phyloP scores from a whole-genome alignment of 768 basidiomycete species.

The Daedaleopsis sinensis region DNA sequence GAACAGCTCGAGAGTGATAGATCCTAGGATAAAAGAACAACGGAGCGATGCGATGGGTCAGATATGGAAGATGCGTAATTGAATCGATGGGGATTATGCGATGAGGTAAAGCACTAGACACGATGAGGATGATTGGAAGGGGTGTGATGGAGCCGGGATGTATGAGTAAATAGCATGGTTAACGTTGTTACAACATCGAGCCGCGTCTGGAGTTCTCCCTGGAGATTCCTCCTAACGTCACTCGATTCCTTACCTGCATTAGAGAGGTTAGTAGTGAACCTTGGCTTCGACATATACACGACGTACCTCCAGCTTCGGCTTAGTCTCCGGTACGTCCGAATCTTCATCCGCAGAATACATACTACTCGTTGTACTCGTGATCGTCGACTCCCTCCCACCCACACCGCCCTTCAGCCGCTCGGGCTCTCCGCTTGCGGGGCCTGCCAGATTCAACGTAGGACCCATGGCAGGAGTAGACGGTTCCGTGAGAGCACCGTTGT shows the following conservation, averaged over 20 bases:
- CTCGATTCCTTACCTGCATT: slow-evolving; percentile 27
- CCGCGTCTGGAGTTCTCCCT: slow-evolving; percentile 22
- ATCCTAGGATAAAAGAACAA: background rate
- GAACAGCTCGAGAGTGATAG: background rate
- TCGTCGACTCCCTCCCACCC: background rate
- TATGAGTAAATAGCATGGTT: background rate
- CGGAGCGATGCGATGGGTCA: background rate
- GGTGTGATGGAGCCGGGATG: background rate
- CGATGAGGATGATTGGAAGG: background rate
- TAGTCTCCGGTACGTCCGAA: slow-evolving; percentile 17
- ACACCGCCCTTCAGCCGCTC: slow-evolving; percentile 2
- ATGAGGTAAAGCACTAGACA: background rate
- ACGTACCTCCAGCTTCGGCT: slow-evolving; percentile 18
- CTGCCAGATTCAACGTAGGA: slow-evolving; percentile 14
- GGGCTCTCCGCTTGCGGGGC: slow-evolving; percentile 6
- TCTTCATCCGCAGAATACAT: slow-evolving; percentile 23
- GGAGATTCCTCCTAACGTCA: slow-evolving; percentile 24
- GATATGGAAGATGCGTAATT: background rate
- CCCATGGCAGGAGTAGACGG: slow-evolving; percentile 23
- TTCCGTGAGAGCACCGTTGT: slow-evolving; percentile 18
- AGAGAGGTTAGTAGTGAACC: background rate
- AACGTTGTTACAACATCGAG: background rate
- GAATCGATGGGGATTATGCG: background rate
- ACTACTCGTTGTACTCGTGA: slow-evolving; percentile 23
- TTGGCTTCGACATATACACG: background rate